These are phyloP conservation scores for Talaromyces marneffei DNA, from an alignment of 2,329 filamentous ascomycete species.

Conservation along the genomic window DNA sequence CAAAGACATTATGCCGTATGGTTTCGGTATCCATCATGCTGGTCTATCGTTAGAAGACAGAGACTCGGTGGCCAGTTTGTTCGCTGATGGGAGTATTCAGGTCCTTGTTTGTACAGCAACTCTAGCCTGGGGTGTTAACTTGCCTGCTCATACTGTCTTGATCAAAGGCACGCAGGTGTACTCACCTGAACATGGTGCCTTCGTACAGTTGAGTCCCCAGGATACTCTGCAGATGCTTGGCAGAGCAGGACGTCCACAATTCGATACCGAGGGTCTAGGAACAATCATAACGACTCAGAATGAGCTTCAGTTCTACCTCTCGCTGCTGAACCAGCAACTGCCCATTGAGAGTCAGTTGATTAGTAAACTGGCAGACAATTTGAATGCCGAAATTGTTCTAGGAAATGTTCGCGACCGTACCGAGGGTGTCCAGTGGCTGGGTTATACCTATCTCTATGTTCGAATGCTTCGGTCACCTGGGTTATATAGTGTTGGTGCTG, in stretches of 20 bases:
- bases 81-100: slow-evolving; percentile 83
- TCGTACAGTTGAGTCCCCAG: slow-evolving; percentile 95
- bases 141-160: slow-evolving; percentile 95
- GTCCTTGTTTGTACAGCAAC: slow-evolving; percentile 96
- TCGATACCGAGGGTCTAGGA: slow-evolving; percentile 94
- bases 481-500: slow-evolving; percentile 88
- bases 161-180: slow-evolving; percentile 99
- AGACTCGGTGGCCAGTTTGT: slow-evolving; percentile 90
- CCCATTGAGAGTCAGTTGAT: slow-evolving; percentile 96
- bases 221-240: slow-evolving; percentile 98
- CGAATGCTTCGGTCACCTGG: slow-evolving; percentile 95
- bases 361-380: slow-evolving; percentile 85
- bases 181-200: slow-evolving; percentile 96
- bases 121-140: slow-evolving; percentile 97
- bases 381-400: slow-evolving; percentile 93
- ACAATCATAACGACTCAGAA: slow-evolving; percentile 96
- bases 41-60: slow-evolving; percentile 95
- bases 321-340: slow-evolving; percentile 90
- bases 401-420: slow-evolving; percentile 88
- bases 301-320: slow-evolving; percentile 96
- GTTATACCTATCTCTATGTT: slow-evolving; percentile 96
- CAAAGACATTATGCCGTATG: slow-evolving; percentile 91
- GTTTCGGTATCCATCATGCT: slow-evolving; percentile 96
- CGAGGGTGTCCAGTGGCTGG: slow-evolving; percentile 97
- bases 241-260: slow-evolving; percentile 91